A percentile compares a stretch with the other conserved stretches of the same genome.
Evolutionary conservation across 257 asterid species (phyloP).

Genomic region (Perilla frutescens): DNA sequence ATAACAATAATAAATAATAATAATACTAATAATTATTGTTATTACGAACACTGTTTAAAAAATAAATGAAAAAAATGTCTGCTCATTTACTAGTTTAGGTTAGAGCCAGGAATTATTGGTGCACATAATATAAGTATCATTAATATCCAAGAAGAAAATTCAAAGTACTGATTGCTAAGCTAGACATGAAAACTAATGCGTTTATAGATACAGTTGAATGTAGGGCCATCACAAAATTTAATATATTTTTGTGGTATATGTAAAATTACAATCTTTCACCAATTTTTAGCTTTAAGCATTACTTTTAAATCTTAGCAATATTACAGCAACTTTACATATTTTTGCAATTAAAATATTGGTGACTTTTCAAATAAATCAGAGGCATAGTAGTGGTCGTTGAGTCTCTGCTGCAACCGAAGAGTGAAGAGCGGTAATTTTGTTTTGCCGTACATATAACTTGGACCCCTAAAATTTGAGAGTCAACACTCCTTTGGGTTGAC

Average conservation of each 20-base stretch:
- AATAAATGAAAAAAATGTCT: neutral
- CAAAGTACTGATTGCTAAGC: neutral
- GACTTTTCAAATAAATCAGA: too few species aligned
- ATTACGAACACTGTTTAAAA: neutral
- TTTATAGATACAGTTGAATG: neutral
- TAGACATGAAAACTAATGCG: neutral
- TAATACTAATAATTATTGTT: neutral
- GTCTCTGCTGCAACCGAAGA: too few species aligned
- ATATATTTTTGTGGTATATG: neutral
- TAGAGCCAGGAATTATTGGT: neutral
- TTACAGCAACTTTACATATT: too few species aligned
- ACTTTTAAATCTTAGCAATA: too few species aligned
- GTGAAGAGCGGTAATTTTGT: too few species aligned
- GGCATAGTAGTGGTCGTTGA: too few species aligned
- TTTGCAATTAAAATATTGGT: too few species aligned
- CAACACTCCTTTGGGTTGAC: too few species aligned
- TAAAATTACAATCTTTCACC: too few species aligned
- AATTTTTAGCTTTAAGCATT: too few species aligned
- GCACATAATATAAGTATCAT: neutral
- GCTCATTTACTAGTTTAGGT: slow-evolving; percentile 15
- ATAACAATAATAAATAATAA: neutral
- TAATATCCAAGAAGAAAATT: neutral
- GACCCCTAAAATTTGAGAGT: too few species aligned
- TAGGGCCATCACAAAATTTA: neutral
- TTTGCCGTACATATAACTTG: too few species aligned